phyloP scores from a whole-genome alignment of 1,284 basidiomycete species.

The Leccinum subrobustum region DNA sequence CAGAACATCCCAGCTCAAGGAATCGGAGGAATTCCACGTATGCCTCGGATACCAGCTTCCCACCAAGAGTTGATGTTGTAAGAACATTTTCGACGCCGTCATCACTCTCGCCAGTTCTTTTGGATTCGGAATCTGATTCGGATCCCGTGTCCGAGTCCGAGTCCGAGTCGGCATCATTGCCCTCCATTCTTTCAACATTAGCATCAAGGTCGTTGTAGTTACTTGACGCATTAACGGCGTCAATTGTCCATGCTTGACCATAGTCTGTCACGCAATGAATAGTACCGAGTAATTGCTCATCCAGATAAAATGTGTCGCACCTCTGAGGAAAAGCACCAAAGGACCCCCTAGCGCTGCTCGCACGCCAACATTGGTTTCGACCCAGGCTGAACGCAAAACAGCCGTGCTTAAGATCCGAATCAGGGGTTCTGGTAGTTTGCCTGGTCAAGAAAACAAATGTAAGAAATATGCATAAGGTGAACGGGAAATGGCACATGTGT shows the following conservation, averaged over 20 bases:
- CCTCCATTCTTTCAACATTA: constrained; percentile 1
- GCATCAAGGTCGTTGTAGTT: constrained; percentile 20
- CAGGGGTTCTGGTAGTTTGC: constrained; percentile 39
- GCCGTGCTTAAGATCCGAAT: constrained; percentile 51
- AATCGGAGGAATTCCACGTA: constrained; percentile 76
- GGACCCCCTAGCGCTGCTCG: constrained; percentile 69
- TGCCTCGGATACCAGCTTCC: constrained; percentile 37
- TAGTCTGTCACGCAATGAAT: constrained; percentile 46
- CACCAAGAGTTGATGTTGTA: constrained; percentile 11
- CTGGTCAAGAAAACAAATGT: constrained; percentile 26
- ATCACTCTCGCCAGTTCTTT: constrained; percentile 27
- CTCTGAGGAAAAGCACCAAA: constrained; percentile 68
- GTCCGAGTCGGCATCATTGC: constrained; percentile 14
- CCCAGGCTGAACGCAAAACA: constrained; percentile 74
- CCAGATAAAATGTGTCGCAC: constrained; percentile 36
- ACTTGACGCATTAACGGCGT: constrained; percentile 26
- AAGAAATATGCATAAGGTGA: background rate
- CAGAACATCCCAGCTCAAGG: constrained; percentile 71
- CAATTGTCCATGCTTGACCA: constrained; percentile 60
- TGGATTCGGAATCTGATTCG: constrained; percentile 27
- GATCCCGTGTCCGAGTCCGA: constrained; percentile 29
- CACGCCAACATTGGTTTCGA: constrained; percentile 69
- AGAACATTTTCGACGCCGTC: constrained; percentile 35
- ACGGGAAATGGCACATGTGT: background rate
- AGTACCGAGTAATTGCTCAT: background rate